Percentiles rank a stretch among this genome's conserved stretches.
These are phyloP conservation scores for Sporothrix mexicana DNA, from an alignment of 2,329 filamentous ascomycete genomes.

Conservation along the genomic window DNA sequence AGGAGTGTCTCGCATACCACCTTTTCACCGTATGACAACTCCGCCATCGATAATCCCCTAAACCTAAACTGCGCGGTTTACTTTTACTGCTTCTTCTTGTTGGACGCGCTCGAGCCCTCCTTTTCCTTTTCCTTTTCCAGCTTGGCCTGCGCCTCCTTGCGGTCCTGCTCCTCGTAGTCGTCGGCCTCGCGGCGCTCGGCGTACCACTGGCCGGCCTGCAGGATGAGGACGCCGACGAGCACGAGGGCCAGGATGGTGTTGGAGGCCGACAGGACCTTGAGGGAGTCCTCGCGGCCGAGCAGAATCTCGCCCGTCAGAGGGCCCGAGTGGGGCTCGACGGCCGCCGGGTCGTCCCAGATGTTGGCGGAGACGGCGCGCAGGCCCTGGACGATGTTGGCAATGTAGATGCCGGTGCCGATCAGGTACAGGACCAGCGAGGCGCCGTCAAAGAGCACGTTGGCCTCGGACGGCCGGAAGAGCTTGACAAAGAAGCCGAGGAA, in stretches of 20 bases:
- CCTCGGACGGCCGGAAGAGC: conserved; percentile 90
- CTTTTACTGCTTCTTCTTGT: conserved; percentile 41
- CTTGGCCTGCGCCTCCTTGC: conserved; percentile 49
- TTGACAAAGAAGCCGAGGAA: conserved; percentile 90
- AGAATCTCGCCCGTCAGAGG: conserved; percentile 65
- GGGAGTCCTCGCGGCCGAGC: conserved; percentile 82
- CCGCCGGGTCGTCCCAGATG: conserved; percentile 57
- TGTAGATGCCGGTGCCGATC: conserved; percentile 89
- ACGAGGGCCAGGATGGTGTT: conserved; percentile 96
- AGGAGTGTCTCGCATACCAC: background rate
- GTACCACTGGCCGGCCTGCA: conserved; percentile 99
- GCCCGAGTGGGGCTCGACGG: conserved; percentile 49
- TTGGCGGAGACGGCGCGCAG: conserved; percentile 80
- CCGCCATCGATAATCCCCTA: background rate
- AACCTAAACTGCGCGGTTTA: background rate
- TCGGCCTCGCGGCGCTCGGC: conserved; percentile 90
- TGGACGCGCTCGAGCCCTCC: conserved; percentile 24
- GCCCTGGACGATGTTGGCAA: conserved; percentile 96
- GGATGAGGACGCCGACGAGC: conserved; percentile 84
- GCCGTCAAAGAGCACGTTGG: conserved; percentile 93
- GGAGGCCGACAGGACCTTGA: conserved; percentile 89
- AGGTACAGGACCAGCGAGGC: conserved; percentile 81
- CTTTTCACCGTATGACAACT: background rate
- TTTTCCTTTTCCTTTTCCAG: background rate
- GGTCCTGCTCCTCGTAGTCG: conserved; percentile 71